Base-by-base conservation (phyloP, 2,329 filamentous ascomycete species). In the Chaetothyriales sp. region DNA sequence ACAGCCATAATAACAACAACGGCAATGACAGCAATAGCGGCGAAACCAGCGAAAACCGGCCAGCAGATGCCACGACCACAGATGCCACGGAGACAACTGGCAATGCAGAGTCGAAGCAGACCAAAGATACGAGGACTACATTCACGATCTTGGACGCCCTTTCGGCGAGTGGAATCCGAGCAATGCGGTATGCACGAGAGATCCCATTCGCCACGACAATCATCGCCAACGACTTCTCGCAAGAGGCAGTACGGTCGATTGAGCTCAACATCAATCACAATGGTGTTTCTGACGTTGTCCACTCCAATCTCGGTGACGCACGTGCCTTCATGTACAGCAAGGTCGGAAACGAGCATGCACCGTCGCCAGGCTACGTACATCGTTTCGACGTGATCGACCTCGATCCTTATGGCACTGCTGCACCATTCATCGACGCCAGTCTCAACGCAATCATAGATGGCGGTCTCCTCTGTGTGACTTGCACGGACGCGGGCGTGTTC, bases 301-400 rank as follows among this genome's bases (percentile, higher is more conserved):
- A 74, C 3, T 77, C 86, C 3, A 83, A 81, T 28, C 81, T 82
- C 32, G 84, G 86, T 44, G 90, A 96, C 68, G 92, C 92, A 1
- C 78, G 92, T 46, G 81, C 80, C 3, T 86, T 94, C 67, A 96
- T 98, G 90, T 95, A 96, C 66, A 76, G 76, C 54, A 70, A 79
- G 49, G 73, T 84, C 45, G 76, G 79, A 64, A 64, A 64, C 49
- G 62, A 59, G 62, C 59, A 44, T 63, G 68, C 49, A 59, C 66
- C 44, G 66, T 44, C 42, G 8, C 71, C 53, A 62, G 68, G 51
- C 59, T 59, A 64, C 51, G 54, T 65, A 32, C 59, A 80, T 62
- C 80, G 77, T 60, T 98, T 94, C 65, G 86, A 96, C 65, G 89
- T 95, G 19, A 92, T 98, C 56, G 92, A 98, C 64, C 76, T 98